phyloP scores from a whole-genome alignment of 805 yeast genomes.

The Sungouiella blattae region DNA sequence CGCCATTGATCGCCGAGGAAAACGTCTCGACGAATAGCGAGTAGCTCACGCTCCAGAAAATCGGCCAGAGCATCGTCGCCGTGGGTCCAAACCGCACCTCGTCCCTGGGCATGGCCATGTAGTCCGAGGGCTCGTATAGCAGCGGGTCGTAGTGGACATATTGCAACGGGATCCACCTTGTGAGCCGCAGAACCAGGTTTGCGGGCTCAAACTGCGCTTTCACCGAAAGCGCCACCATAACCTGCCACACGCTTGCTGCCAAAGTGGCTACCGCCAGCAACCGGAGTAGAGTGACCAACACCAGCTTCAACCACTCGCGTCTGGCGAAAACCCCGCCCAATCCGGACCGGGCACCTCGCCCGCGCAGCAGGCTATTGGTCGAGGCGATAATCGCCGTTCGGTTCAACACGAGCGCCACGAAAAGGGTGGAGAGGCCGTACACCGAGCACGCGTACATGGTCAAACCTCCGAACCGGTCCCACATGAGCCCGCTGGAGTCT shows the following conservation, averaged over 20 bases:
- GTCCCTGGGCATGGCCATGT: constrained; percentile 26
- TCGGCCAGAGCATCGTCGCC: constrained; percentile 53
- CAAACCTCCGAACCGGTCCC: constrained; percentile 17
- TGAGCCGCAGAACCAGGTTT: constrained; percentile 5
- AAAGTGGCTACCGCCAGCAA: constrained; percentile 25
- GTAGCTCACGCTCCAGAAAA: constrained; percentile 54
- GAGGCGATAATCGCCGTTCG: constrained; percentile 38
- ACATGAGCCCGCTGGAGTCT: constrained; percentile 6
- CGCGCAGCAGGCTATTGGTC: constrained; percentile 23
- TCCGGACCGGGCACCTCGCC: constrained; percentile 8
- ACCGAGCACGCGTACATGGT: constrained; percentile 33
- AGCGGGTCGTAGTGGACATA: constrained; percentile 9
- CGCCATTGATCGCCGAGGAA: constrained; percentile 53
- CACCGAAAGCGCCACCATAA: constrained; percentile 32
- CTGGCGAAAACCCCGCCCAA: constrained; percentile 19
- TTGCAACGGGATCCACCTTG: constrained; percentile 7
- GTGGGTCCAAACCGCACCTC: constrained; percentile 46
- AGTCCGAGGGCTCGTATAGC: constrained; percentile 16
- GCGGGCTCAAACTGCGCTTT: constrained; percentile 8
- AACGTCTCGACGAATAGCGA: constrained; percentile 68
- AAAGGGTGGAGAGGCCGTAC: constrained; percentile 36
- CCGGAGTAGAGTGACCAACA: constrained; percentile 21
- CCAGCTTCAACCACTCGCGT: constrained; percentile 3
- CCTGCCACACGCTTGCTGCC: constrained; percentile 20
- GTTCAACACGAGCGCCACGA: constrained; percentile 37